Evolutionary conservation across 2,329 filamentous ascomycete genomes (phyloP).

Genomic region (Clonostachys byssicola): DNA sequence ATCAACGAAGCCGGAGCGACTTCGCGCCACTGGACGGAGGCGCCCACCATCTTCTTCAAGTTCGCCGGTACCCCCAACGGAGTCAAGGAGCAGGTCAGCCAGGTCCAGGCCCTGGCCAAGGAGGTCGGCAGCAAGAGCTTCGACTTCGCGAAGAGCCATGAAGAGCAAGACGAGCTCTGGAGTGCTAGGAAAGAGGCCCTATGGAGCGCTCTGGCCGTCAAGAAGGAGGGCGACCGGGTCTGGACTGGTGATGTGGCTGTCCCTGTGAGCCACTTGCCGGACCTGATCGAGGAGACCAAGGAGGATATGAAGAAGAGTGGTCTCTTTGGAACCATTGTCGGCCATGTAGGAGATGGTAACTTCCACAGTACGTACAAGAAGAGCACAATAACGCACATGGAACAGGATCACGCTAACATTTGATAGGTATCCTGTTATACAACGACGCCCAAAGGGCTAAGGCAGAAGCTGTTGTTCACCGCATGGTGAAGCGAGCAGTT

Average conservation of each 20-base stretch:
- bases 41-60: conserved; percentile 80
- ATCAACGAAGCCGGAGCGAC: conserved; percentile 66
- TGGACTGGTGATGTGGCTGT: conserved; percentile 89
- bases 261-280: conserved; percentile 68
- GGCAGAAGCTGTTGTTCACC: conserved; percentile 69
- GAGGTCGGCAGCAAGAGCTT: conserved; percentile 62
- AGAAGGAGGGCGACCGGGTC: conserved; percentile 62
- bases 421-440: conserved; percentile 48
- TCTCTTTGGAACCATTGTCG: conserved; percentile 51
- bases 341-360: conserved; percentile 75
- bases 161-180: conserved; percentile 77
- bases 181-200: conserved; percentile 79
- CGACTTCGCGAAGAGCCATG: conserved; percentile 67
- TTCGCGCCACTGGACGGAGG: conserved; percentile 63
- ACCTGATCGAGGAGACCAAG: conserved; percentile 72
- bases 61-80: conserved; percentile 66
- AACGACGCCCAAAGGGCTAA: conserved; percentile 62
- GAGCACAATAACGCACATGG: too few species aligned
- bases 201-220: conserved; percentile 73
- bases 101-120: conserved; percentile 61
- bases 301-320: conserved; percentile 35
- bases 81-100: conserved; percentile 74
- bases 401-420: conserved; percentile 6
- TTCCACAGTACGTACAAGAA: conserved; percentile 48
- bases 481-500: conserved; percentile 82